Conservation (phyloP, 2,329 filamentous ascomycete species). For the Pyricularia sp. region DNA sequence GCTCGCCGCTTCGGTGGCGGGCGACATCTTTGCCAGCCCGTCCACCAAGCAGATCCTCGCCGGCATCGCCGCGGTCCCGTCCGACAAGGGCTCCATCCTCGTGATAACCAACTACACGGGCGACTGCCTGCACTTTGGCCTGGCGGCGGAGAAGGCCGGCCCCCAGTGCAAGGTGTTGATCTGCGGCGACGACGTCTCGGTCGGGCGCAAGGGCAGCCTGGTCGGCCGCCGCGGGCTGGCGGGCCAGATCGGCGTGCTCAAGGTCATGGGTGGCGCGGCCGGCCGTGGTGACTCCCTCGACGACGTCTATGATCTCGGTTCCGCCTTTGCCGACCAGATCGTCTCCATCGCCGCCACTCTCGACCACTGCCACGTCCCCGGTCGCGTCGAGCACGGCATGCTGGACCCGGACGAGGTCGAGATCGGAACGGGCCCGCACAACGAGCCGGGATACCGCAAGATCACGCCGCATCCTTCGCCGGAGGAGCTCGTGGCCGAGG, state of each 20-base stretch:
- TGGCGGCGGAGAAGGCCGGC: slow-evolving; percentile 47
- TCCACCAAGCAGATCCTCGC: slow-evolving; percentile 54
- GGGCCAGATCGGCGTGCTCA: slow-evolving; percentile 50
- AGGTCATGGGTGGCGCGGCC: slow-evolving; percentile 43
- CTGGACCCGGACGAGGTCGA: slow-evolving; percentile 44
- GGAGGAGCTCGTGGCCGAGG: slow-evolving; percentile 40
- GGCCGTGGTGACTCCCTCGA: slow-evolving; percentile 37
- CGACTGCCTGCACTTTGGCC: slow-evolving; percentile 52
- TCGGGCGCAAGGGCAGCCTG: slow-evolving; percentile 46
- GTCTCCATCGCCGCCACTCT: slow-evolving; percentile 49
- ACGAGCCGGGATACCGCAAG: slow-evolving; percentile 53
- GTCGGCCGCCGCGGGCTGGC: slow-evolving; percentile 54
- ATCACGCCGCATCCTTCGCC: slow-evolving; percentile 40
- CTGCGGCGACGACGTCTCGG: slow-evolving; percentile 57
- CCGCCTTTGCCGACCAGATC: slow-evolving; percentile 39
- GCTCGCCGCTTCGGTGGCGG: slow-evolving; percentile 50
- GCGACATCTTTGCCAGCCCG: slow-evolving; percentile 55
- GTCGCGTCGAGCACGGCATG: slow-evolving; percentile 36
- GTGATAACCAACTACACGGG: slow-evolving; percentile 59
- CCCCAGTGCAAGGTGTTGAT: slow-evolving; percentile 47
- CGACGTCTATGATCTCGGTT: slow-evolving; percentile 38
- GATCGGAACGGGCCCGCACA: slow-evolving; percentile 59
- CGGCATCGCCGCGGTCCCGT: slow-evolving; percentile 46
- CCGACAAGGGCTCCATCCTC: slow-evolving; percentile 44
- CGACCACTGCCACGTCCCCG: slow-evolving; percentile 52